Evolutionary conservation across 2,329 filamentous ascomycete species (phyloP).

Genomic region (Ophiognomonia clavigignenti-juglandacearum): DNA sequence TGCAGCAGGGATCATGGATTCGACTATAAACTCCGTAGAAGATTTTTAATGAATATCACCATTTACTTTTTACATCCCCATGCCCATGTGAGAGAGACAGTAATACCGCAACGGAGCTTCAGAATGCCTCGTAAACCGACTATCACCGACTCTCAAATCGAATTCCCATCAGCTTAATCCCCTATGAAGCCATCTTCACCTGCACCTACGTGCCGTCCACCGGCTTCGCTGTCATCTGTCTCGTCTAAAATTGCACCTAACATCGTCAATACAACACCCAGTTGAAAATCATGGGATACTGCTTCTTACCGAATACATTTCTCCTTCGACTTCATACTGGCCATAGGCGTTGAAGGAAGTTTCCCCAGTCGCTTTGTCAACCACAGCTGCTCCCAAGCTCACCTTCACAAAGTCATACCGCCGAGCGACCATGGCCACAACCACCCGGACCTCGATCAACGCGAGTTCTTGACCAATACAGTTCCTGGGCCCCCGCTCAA

Average conservation of each 20-base stretch:
- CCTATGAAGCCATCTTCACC: not conserved
- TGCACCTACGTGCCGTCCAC: slow-evolving; percentile 9
- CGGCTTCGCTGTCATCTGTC: slow-evolving; percentile 8
- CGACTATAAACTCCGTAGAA: too few relatives aligned
- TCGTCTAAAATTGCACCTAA: not conserved
- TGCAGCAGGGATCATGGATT: too few relatives aligned
- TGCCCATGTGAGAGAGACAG: too few relatives aligned
- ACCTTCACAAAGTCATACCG: slow-evolving; percentile 4
- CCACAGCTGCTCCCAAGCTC: not conserved
- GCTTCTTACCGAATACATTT: slow-evolving; percentile 6
- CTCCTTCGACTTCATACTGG: not conserved
- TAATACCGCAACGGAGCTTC: too few relatives aligned
- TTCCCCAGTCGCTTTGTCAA: not conserved
- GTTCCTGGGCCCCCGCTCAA: slow-evolving; percentile 7
- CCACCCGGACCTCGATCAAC: slow-evolving; percentile 3
- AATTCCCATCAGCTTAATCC: too few relatives aligned
- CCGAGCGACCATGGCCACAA: slow-evolving; percentile 4
- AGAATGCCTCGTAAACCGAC: too few relatives aligned
- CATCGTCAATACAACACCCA: not conserved
- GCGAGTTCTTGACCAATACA: slow-evolving; percentile 9
- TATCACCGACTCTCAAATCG: too few relatives aligned
- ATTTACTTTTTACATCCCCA: too few relatives aligned
- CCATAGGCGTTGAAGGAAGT: not conserved
- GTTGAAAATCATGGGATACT: not conserved
- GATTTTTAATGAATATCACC: too few relatives aligned